Percentiles rank a stretch among this genome's conserved stretches.
Evolutionary conservation across 164 flowering plant genomes (phyloP).

Genomic region (Stephania japonica): DNA sequence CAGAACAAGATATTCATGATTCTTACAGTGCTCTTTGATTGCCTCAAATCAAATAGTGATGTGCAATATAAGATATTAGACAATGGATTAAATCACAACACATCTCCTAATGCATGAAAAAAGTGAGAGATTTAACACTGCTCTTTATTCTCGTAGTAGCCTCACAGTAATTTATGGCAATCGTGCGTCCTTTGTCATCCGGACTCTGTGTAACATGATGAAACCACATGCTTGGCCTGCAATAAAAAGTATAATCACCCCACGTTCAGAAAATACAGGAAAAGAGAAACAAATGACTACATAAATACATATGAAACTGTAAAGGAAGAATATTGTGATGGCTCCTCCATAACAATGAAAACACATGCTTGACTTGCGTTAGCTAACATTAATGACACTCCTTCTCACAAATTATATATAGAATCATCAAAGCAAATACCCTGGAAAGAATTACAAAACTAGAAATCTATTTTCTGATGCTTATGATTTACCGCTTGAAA

Average conservation of each 20-base stretch:
- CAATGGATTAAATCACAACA: no score
- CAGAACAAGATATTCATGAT: no score
- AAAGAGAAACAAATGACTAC: no score
- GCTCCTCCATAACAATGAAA: constrained; percentile 50
- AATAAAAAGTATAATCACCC: constrained; percentile 15
- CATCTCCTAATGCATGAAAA: no score
- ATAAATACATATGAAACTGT: no score
- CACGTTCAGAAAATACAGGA: neutral
- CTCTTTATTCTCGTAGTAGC: neutral
- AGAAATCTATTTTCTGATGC: neutral
- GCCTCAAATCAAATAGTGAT: no score
- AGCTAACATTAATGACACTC: constrained; percentile 8
- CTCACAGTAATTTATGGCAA: constrained; percentile 90
- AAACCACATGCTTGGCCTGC: constrained; percentile 99
- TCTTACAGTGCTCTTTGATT: no score
- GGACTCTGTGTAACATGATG: constrained; percentile 89
- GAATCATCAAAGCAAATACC: neutral
- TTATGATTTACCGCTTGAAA: neutral
- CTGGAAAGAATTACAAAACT: neutral
- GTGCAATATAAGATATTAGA: no score
- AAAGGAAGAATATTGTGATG: no score
- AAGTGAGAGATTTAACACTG: no score
- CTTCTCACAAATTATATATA: neutral
- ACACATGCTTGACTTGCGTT: constrained; percentile 98
- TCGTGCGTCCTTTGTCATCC: constrained; percentile 57